Conservation (phyloP, 768 basidiomycete genomes). For the Hydnum rufescens region DNA sequence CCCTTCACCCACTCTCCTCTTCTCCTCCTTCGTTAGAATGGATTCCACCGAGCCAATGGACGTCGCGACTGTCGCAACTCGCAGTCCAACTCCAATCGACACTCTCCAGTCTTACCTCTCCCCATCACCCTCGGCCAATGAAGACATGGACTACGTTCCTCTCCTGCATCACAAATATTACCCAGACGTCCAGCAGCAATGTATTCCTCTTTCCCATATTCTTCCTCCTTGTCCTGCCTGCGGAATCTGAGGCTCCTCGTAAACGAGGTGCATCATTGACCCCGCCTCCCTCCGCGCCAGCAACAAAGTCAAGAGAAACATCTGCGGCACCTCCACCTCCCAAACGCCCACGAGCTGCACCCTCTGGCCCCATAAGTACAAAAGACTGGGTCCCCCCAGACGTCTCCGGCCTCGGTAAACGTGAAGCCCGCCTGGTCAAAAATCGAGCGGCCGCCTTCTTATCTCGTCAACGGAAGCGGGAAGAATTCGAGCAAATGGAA, state of each 20-base stretch:
- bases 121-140: background rate
- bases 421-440: constrained; percentile 80
- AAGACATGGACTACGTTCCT: background rate
- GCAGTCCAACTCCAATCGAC: background rate
- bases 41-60: constrained; percentile 1
- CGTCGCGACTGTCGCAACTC: constrained; percentile 2
- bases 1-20: constrained; percentile 5
- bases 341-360: constrained; percentile 31
- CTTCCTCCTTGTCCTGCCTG: constrained; percentile 1
- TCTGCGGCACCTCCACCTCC: constrained; percentile 8
- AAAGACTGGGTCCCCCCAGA: constrained; percentile 82
- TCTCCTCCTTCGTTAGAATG: constrained; percentile 6
- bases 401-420: constrained; percentile 71
- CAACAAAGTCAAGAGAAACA: background rate
- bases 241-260: background rate
- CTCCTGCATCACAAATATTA: background rate
- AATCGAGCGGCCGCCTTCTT: constrained; percentile 86
- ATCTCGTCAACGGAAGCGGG: constrained; percentile 74
- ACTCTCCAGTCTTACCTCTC: constrained; percentile 5
- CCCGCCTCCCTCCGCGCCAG: background rate
- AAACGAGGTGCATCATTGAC: background rate
- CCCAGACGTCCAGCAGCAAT: constrained; percentile 1
- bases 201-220: background rate
- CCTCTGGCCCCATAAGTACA: constrained; percentile 30
- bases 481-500: constrained; percentile 85